Evolutionary conservation across 1,284 basidiomycete genomes (phyloP).

Genomic region (Ceratobasidium sp.): DNA sequence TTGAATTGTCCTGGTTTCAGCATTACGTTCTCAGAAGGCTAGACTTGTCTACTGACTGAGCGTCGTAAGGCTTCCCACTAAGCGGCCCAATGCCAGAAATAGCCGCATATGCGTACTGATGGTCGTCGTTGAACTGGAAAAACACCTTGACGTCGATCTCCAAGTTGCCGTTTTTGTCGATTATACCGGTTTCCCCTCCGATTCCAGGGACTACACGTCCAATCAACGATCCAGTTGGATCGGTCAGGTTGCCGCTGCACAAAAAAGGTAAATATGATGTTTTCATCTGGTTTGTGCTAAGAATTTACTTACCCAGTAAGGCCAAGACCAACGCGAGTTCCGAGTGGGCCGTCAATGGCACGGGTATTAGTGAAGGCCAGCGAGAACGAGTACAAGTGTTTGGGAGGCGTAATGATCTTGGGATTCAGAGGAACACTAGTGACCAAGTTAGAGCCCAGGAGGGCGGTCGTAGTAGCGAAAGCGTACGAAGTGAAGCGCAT

Average conservation of each 20-base stretch:
- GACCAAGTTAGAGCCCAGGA: neutral
- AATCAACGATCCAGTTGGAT: neutral
- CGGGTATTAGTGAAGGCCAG: neutral
- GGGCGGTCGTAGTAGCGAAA: slow-evolving; percentile 5
- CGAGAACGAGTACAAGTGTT: slow-evolving; percentile 12
- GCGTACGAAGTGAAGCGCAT: slow-evolving; percentile 21
- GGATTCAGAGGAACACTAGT: neutral
- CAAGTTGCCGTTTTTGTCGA: slow-evolving; percentile 10
- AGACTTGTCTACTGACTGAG: slow-evolving; percentile 3
- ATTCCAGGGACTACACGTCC: slow-evolving; percentile 2
- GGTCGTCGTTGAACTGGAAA: slow-evolving; percentile 7
- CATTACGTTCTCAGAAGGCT: too few relatives aligned
- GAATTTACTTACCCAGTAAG: neutral
- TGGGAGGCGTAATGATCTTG: neutral
- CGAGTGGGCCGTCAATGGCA: neutral
- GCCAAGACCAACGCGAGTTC: neutral
- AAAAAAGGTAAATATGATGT: neutral
- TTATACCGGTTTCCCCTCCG: slow-evolving; percentile 11
- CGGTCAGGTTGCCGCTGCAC: slow-evolving; percentile 6
- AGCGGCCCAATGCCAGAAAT: neutral
- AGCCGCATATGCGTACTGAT: neutral
- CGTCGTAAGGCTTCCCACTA: neutral
- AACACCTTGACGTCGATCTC: neutral
- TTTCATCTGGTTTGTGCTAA: neutral
- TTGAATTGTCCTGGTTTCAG: too few relatives aligned